Base-by-base conservation (phyloP, 2,329 filamentous ascomycete genomes). In the Ampelomyces quisqualis region DNA sequence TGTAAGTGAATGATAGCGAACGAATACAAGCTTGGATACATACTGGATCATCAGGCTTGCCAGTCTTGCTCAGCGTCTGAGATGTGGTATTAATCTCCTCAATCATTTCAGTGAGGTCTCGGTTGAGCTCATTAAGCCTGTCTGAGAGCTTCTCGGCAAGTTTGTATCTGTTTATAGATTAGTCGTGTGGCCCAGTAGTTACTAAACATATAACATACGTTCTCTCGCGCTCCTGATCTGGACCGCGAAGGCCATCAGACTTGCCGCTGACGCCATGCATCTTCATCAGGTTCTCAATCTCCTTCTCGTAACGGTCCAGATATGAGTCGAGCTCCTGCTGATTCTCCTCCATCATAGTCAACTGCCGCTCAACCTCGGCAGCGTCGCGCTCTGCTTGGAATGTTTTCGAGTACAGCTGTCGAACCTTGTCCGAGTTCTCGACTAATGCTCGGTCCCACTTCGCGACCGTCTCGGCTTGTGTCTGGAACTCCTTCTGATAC, bases 71-170 rank as follows among this genome's bases (percentile, higher is more conserved):
- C 53, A 98, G 74, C 17, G 84, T 89, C 39, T 87, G 80, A n/a
- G 88, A 93, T 48, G 94, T 91, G 55, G 85, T 82, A 66, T 98
- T 98, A 65, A 98, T 95, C 70, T 97, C 93, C 65, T 95, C 90
- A 57, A 98, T 95, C 90, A 98, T 97, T 72, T 89, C 91, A 33
- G 82, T 84, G 49, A 98, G 76, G 64, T 95, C 90, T 65, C 89
- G 88, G 62, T 89, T 90, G 82, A 97, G 94, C 57, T 95, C 90
- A 43, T 95, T 90, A 51, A 98, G 76, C 52, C 88, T 83, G 64
- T 95, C 88, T 8, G 89, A 89, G 51, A 96, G 78, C 69, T 89
- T 93, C 76, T 98, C 93, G 2, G 93, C 93, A 37, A 94, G 76
- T 77, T 95, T 94, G 74, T 97, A 84, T 21, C 78, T 81, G 17